Conservation (phyloP, 768 basidiomycete genomes). For the Lactifluus hygrophoroides region DNA sequence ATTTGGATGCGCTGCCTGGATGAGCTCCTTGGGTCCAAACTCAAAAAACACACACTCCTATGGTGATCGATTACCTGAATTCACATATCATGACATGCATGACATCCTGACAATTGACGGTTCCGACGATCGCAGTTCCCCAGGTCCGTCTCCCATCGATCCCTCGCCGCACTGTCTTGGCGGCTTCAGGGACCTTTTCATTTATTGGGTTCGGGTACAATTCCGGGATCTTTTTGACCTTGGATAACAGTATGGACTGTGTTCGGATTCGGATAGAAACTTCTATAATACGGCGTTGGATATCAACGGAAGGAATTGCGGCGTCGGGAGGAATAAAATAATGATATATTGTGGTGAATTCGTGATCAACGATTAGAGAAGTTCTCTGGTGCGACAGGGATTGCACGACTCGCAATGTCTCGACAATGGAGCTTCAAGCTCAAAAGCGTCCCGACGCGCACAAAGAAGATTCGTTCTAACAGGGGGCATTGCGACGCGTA, state of each 20-base stretch:
- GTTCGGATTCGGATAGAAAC: neutral
- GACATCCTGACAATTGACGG: conserved; percentile 3
- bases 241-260: neutral
- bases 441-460: neutral
- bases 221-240: neutral
- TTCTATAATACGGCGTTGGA: neutral
- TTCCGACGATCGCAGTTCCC: neutral
- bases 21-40: neutral
- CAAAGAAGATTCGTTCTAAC: neutral
- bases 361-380: neutral
- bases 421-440: neutral
- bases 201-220: neutral
- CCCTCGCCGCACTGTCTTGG: neutral
- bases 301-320: neutral
- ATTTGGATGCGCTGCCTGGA: neutral
- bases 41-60: neutral
- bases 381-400: neutral
- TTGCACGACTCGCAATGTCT: neutral
- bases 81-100: too few relatives aligned
- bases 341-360: neutral
- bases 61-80: neutral
- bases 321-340: neutral
- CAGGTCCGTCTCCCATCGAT: neutral
- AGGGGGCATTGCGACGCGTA: neutral
- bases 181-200: neutral